These are phyloP conservation scores for Platanthera zijinensis DNA, from an alignment of 106 monocot genomes.

Conservation along the genomic window DNA sequence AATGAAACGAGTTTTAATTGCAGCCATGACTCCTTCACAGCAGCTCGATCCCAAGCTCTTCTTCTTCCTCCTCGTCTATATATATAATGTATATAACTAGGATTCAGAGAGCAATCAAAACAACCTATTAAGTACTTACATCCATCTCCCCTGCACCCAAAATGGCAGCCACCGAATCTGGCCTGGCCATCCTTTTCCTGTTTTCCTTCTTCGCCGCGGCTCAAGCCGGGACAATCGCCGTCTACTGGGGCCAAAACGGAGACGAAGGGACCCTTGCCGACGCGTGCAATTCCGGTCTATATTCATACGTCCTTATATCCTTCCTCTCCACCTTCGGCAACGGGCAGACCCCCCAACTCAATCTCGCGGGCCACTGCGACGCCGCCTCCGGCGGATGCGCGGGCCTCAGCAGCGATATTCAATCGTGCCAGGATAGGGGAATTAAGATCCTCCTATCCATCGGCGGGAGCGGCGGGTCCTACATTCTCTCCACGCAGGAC, in stretches of 20 bases:
- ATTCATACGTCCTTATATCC: slow-evolving; percentile 7
- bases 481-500: slow-evolving; percentile 8
- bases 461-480: slow-evolving; percentile 11
- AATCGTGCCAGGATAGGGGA: slow-evolving; percentile 10
- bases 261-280: slow-evolving; percentile 12
- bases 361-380: slow-evolving; percentile 15
- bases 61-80: no score
- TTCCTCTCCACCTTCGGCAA: slow-evolving; percentile 19
- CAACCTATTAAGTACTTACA: no score
- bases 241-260: slow-evolving; percentile 14
- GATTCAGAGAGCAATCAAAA: no score
- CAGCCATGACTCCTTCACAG: no score
- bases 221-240: slow-evolving; percentile 10
- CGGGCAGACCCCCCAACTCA: slow-evolving; percentile 5
- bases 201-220: neutral
- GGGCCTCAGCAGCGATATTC: slow-evolving; percentile 10
- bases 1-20: no score
- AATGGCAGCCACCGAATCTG: no score
- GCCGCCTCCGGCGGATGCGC: slow-evolving; percentile 6
- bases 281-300: slow-evolving; percentile 1
- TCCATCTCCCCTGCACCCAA: no score
- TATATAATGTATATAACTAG: no score
- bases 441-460: slow-evolving; percentile 25
- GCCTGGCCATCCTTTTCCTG: no score
- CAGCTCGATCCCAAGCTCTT: no score